Evolutionary conservation across 2,329 filamentous ascomycete species (phyloP), one percentile per base, ranked within the genome.

Genomic region (Hypoxylon sp.): DNA sequence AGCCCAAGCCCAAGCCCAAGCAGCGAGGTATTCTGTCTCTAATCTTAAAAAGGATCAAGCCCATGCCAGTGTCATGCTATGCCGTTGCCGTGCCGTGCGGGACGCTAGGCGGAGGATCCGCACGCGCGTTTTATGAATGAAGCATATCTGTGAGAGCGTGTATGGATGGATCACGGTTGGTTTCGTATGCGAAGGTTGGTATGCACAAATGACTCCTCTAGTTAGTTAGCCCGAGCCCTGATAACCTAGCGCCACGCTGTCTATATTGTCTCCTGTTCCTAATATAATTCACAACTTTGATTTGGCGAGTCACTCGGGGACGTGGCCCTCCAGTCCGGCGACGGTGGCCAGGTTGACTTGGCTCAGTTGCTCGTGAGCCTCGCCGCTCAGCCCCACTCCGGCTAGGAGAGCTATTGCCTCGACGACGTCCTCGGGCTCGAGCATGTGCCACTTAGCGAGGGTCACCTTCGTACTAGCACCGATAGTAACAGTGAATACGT

Each of bases 401-500:
- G 84, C 84, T 21, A 91, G 81, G 23, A 90, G 81, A 3, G 87
- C 83, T 36, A 88, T 82, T 65, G 83, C 86, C 71, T 92, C 90
- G 73, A 98, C 91, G 60, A 98, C 94, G 79, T 98, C 94, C 63
- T 89, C 84, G 0, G 96, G 94, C 78, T 98, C 94, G 7, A 97
- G 85, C 10, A 98, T 82, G 79, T 98, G 94, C 90, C 93, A 98
- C 72, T 89, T 90, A 14, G 96, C 96, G 60, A 97, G 84, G 2
- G 96, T 98, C 75, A 94, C 91, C 84, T 98, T 98, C 60, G 91
- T 94, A 80, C 92, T 96, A 4, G 94, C 91, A 2, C 96, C 96
- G 2, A 98, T 93, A 0, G 94, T 97, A 46, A 97, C 93, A 1
- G 93, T 93, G 81, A 97, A 98, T 69, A 97, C 88, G 75, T 94